A percentile compares a stretch with the other conserved stretches of the same genome.
These are phyloP conservation scores for Exserohilum turcica DNA, from an alignment of 2,329 filamentous ascomycete genomes.

Conservation along the genomic window DNA sequence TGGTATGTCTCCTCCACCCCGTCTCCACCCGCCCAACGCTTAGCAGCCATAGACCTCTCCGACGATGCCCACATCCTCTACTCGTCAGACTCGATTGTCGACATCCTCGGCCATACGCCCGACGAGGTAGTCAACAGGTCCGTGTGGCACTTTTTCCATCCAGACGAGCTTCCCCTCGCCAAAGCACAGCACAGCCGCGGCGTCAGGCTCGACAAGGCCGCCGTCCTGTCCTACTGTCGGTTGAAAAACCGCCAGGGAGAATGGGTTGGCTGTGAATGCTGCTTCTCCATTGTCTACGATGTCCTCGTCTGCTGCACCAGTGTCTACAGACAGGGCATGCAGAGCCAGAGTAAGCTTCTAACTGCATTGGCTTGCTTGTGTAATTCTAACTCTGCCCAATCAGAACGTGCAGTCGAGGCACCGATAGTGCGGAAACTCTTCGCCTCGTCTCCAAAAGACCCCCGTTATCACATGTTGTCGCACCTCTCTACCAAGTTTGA, in stretches of 20 bases:
- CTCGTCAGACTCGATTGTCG: constrained; percentile 79
- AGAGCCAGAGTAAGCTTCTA: constrained; percentile 71
- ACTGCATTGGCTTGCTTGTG: background rate
- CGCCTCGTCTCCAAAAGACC: constrained; percentile 79
- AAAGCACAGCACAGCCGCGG: constrained; percentile 73
- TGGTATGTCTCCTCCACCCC: constrained; percentile 59
- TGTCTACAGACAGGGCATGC: constrained; percentile 71
- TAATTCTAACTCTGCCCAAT: constrained; percentile 14
- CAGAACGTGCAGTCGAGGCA: constrained; percentile 77
- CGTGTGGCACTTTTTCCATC: constrained; percentile 85
- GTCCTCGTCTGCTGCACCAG: constrained; percentile 84
- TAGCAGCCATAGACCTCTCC: constrained; percentile 64
- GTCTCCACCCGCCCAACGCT: constrained; percentile 14
- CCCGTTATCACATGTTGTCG: constrained; percentile 87
- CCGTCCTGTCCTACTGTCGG: constrained; percentile 79
- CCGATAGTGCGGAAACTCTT: constrained; percentile 80
- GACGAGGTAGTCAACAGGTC: constrained; percentile 76
- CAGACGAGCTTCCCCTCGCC: constrained; percentile 77
- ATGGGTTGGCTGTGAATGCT: constrained; percentile 84
- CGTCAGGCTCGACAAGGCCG: constrained; percentile 79
- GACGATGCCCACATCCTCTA: constrained; percentile 80
- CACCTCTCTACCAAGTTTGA: constrained; percentile 81
- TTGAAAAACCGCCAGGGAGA: constrained; percentile 70
- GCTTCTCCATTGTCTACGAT: constrained; percentile 87
- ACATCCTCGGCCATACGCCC: constrained; percentile 80